Base-by-base conservation (phyloP, 805 yeast species). In the Yarrowia sp. region DNA sequence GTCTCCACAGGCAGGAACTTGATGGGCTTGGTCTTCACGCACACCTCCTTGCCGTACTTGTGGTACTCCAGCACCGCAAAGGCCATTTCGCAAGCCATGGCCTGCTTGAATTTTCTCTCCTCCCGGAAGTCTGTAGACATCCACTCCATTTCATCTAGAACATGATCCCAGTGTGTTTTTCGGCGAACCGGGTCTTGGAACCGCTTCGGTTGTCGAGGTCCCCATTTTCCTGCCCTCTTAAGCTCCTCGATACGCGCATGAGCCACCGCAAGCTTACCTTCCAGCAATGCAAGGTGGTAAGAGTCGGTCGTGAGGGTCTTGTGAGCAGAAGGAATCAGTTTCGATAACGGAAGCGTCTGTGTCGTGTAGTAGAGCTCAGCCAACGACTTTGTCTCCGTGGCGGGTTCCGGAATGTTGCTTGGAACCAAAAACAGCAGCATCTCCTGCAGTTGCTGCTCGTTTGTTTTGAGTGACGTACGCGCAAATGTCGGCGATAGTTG, bases 211-310 rank as follows among this genome's bases (percentile, higher is more conserved):
- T 95, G 99, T 63, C 96, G 81, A 63, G 95, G 78, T 22, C 96
- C 87, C 98, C 99, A 95, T 70, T 89, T 86, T 1, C 90, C 89
- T 66, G 88, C 87, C 53, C 96, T 80, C 74, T 91, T 90, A 68
- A 95, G 80, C 74, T 93, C 98, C 72, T 93, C 98, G 53, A 95
- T 92, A 67, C 98, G 81, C 1, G 96, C 88, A 70, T 91, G 89
- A 17, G 91, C 85, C 10, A 92, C 97, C 0, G 96, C 90, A 2
- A 93, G 86, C 73, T 92, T 89, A 3, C 97, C 97, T 73, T 95
- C 99, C 13, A 90, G 83, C 38, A 92, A 78, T 0, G 96, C 90
- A 70, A 88, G 84, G 72, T 91, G 96, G 76, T 85, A 95, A 65
- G 89, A 85, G 61, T 90, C 93, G 0, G 98, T 89, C 36, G 92